Conservation (phyloP, 176 grass and related monocot species). For the Thinopyrum elongatum region DNA sequence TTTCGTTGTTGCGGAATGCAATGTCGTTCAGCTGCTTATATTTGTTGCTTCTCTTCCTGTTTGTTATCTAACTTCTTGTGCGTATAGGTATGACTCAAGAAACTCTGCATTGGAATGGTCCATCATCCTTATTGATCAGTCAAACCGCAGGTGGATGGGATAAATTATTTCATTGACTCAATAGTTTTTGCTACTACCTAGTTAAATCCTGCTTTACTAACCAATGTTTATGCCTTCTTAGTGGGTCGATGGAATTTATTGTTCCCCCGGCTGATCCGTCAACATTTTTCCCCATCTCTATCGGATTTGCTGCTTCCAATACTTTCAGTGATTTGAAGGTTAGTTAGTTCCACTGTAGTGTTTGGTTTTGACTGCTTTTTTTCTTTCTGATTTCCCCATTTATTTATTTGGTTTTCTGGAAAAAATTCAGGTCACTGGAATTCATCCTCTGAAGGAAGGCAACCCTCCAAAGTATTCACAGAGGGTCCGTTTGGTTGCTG, state of each 20-base stretch:
- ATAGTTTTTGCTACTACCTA: slow-evolving; percentile 9
- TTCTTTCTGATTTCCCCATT: neutral
- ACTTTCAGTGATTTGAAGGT: slow-evolving; percentile 88
- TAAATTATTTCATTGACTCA: neutral
- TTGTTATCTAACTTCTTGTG: slow-evolving; percentile 2
- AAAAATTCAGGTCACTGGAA: slow-evolving; percentile 46
- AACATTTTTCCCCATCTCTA: slow-evolving; percentile 73
- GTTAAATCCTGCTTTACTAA: neutral
- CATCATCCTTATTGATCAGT: slow-evolving; percentile 79
- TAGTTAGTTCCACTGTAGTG: neutral
- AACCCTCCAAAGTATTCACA: slow-evolving; percentile 63
- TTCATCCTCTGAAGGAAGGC: slow-evolving; percentile 55
- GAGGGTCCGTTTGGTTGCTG: slow-evolving; percentile 50
- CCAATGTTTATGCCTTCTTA: slow-evolving; percentile 19
- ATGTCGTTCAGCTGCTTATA: neutral
- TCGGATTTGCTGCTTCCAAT: slow-evolving; percentile 69
- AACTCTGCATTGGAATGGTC: slow-evolving; percentile 79
- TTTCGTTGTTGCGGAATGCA: neutral
- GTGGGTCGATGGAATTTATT: slow-evolving; percentile 86
- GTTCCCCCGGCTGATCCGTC: slow-evolving; percentile 68
- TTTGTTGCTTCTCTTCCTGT: neutral
- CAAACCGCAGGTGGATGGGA: slow-evolving; percentile 64
- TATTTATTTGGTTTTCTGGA: neutral
- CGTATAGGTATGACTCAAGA: slow-evolving; percentile 65
- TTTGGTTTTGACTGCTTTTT: neutral